Conservation (phyloP, 768 basidiomycete species). For the Tubosaeta brunneosetosa region DNA sequence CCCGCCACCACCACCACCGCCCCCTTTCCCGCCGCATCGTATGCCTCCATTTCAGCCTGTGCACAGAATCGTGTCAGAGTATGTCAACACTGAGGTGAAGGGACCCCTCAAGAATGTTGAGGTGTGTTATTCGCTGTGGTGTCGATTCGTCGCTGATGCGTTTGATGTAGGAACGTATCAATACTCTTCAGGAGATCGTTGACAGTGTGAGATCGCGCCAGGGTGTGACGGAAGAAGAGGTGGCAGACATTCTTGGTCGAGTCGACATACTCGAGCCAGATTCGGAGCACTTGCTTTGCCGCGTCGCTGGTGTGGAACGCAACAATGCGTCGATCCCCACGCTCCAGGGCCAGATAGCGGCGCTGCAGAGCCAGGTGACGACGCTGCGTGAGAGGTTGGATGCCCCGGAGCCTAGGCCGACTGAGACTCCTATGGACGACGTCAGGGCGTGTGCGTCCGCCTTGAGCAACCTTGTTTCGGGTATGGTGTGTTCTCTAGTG, state of each 20-base stretch:
- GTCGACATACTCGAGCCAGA: slow-evolving; percentile 38
- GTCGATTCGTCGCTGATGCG: background rate
- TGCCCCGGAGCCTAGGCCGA: slow-evolving; percentile 2
- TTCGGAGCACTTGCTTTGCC: slow-evolving; percentile 26
- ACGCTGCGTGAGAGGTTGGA: slow-evolving; percentile 21
- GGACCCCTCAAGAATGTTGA: slow-evolving; percentile 20
- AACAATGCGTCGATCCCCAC: slow-evolving; percentile 29
- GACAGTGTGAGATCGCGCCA: slow-evolving; percentile 23
- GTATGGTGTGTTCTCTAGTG: slow-evolving; percentile 26
- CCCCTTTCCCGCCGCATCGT: slow-evolving; percentile 3
- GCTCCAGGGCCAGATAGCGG: slow-evolving; percentile 22
- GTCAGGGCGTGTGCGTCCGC: slow-evolving; percentile 30
- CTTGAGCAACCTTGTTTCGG: slow-evolving; percentile 38
- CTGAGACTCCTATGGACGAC: slow-evolving; percentile 17
- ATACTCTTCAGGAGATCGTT: slow-evolving; percentile 17
- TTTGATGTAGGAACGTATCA: slow-evolving; percentile 22
- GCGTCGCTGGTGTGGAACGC: slow-evolving; percentile 25
- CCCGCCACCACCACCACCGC: slow-evolving; percentile 6
- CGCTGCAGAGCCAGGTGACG: slow-evolving; percentile 17
- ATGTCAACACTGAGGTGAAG: slow-evolving; percentile 20
- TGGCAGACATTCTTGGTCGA: slow-evolving; percentile 32
- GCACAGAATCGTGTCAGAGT: slow-evolving; percentile 15
- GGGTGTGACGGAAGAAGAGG: slow-evolving; percentile 24
- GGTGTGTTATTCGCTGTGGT: slow-evolving; percentile 3
- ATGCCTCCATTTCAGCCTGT: slow-evolving; percentile 13